Base-by-base conservation (phyloP, 768 basidiomycete genomes). In the Suillus brevipes region DNA sequence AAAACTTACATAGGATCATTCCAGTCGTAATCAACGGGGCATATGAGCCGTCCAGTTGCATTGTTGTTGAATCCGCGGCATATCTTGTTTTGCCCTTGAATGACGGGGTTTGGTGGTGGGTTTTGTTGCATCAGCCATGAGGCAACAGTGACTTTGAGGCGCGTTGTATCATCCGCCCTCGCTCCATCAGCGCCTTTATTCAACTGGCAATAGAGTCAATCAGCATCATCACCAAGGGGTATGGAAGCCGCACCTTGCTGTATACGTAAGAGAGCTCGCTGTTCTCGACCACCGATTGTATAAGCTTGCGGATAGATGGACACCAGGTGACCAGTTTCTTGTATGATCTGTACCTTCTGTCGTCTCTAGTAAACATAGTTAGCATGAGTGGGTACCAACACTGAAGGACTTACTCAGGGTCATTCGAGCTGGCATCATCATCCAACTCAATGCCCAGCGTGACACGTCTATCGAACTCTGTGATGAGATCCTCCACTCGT, bases 21-120 rank as follows among this genome's bases (percentile, higher is more conserved):
- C 70, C 70, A 71, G 23, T 69, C 16, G 38, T 69, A 70, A 37
- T 70, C 68, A 1, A 67, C 52, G 0, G 66, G 68, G 31, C 65
- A 67, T 8, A 70, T 49, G 2, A 70, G 50, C 5, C 25, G 2
- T 9, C 66, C 70, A 0, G 66, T 70, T 18, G 45, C 14, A 1
- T 69, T 49, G 8, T 70, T 62, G 5, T 36, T 20, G 28, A 70
- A 67, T 0, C 70, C 66, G 2, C 50, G 37, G 6, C 53, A 20
- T 10, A n/a, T 12, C 7, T 36, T 55, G 20, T 13, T 34, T 2
- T 36, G 34, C 20, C 9, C 20, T 2, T 55, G 53, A 36, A 36
- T 36, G 1, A 20, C 50, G 25, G 31, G 36, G n/a, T 12, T 34
- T 1, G 20, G 34, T 20, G 34, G 34, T n/a, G 34, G 53, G 53